Base-by-base conservation (phyloP, 1,139 yeast species). In the Lodderomyces metapsilosis region DNA sequence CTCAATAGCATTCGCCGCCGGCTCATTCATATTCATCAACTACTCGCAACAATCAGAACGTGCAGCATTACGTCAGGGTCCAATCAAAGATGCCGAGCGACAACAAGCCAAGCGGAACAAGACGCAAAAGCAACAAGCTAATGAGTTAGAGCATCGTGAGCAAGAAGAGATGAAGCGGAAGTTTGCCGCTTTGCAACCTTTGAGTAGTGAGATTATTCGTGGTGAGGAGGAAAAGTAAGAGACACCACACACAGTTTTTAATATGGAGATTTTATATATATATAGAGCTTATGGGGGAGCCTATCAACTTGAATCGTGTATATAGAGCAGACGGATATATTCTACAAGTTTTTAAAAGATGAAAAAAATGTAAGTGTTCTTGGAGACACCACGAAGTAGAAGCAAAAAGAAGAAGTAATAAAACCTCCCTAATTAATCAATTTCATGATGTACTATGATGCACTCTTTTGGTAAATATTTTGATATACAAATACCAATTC, bases 71-170 rank as follows among this genome's bases (percentile, higher is more conserved):
- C 80, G 84, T 49, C 88, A 82, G 56, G 95, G 95, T 1, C 94
- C 95, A 8, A 78, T 84, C 55, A 82, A 81, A 53, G 95, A 86
- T 57, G 87, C 88, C 10, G 80, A 74, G 48, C 66, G 92, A 44
- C 61, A 80, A 49, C 66, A 71, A 40, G 74, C 69, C 41, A 78
- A 77, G 57, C 45, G 24, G 23, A 41, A 41, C 31, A 52, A 59
- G 50, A 61, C 64, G 41, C 60, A 61, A 54, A 72, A 73, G 52
- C 70, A 68, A 53, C 51, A 59, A 48, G 77, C 77, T 41, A 86
- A 92, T 55, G 76, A 78, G 42, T 68, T 74, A 37, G 97, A 89
- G 52, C 94, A 89, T 59, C 82, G 78, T 47, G 75, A 81, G 47
- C 97, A 89, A 60, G 77, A 78, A 57, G 76, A 76, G 53, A 74